A percentile compares a stretch with the other conserved stretches of the same genome.
Conservation (phyloP, 1,284 basidiomycete species). For the Cryptococcus sp. region DNA sequence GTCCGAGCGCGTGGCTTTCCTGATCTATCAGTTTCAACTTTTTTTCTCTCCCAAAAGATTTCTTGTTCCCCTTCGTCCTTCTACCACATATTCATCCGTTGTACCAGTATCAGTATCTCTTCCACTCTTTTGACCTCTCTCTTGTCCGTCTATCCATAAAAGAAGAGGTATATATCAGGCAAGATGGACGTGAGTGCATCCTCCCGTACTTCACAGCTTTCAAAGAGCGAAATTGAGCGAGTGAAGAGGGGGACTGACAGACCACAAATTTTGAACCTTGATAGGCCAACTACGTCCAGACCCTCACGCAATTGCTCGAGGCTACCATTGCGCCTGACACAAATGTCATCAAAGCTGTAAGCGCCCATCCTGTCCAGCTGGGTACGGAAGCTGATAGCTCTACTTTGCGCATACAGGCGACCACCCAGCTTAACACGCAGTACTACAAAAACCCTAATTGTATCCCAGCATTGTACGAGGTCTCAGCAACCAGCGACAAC, state of each 20-base stretch:
- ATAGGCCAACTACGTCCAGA: conserved; percentile 58
- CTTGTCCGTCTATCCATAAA: neutral
- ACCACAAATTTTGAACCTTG: neutral
- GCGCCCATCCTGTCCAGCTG: conserved; percentile 40
- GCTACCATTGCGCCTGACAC: conserved; percentile 87
- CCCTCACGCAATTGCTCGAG: conserved; percentile 77
- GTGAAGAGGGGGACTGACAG: neutral
- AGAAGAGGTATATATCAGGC: conserved; percentile 3
- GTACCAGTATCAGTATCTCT: conserved; percentile 5
- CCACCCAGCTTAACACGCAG: conserved; percentile 82
- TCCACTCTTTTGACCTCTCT: conserved; percentile 3
- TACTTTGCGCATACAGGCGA: conserved; percentile 64
- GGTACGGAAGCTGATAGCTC: conserved; percentile 9
- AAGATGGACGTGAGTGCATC: conserved; percentile 30
- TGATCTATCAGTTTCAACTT: conserved; percentile 1
- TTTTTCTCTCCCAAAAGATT: neutral
- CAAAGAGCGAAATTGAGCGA: neutral
- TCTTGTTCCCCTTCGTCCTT: neutral
- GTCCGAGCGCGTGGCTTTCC: neutral
- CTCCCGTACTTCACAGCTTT: neutral
- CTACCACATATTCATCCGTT: neutral
- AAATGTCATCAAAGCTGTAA: conserved; percentile 78
- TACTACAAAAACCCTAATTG: conserved; percentile 90
- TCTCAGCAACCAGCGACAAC: conserved; percentile 82
- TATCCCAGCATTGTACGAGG: conserved; percentile 87